phyloP scores from a whole-genome alignment of 108 stramenopile genomes.

The Fragilaria crotonensis region DNA sequence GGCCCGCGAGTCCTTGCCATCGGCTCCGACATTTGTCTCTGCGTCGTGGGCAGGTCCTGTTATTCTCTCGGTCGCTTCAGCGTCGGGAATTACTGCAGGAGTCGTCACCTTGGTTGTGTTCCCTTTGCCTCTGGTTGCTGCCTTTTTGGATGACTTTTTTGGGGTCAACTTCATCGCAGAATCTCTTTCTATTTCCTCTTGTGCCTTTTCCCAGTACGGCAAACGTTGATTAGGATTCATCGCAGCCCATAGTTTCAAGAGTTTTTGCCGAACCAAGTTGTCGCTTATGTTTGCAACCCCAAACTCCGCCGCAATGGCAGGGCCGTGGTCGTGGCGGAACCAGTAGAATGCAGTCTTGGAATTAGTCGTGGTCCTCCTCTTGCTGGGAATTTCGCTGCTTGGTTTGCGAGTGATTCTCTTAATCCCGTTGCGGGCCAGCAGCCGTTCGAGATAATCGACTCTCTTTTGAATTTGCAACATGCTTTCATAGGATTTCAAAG shows the following conservation, averaged over 20 bases:
- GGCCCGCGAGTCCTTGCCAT: no score
- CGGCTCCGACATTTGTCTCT: no score
- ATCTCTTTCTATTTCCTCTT: no score
- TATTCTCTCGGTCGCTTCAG: no score
- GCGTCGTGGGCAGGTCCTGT: no score
- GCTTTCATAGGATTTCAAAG: constrained; percentile 3
- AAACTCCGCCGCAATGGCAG: neutral
- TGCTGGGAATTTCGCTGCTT: neutral
- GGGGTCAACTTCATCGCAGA: no score
- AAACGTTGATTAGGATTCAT: neutral
- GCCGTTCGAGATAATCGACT: constrained; percentile 1
- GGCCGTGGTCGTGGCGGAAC: neutral
- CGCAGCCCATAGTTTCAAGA: neutral
- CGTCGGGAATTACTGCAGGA: no score
- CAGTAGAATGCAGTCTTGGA: neutral
- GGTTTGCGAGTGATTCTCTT: neutral
- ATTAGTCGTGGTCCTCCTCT: neutral
- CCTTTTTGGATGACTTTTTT: no score
- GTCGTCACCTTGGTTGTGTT: no score
- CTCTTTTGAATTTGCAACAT: constrained; percentile 4
- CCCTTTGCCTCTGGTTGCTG: no score
- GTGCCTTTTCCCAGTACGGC: neutral
- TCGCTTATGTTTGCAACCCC: neutral
- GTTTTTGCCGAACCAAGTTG: neutral
- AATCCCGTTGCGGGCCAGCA: neutral